Evolutionary conservation across 257 asterid genomes (phyloP), one percentile per base, ranked within the genome.

Genomic region (Penstemon newberryi): DNA sequence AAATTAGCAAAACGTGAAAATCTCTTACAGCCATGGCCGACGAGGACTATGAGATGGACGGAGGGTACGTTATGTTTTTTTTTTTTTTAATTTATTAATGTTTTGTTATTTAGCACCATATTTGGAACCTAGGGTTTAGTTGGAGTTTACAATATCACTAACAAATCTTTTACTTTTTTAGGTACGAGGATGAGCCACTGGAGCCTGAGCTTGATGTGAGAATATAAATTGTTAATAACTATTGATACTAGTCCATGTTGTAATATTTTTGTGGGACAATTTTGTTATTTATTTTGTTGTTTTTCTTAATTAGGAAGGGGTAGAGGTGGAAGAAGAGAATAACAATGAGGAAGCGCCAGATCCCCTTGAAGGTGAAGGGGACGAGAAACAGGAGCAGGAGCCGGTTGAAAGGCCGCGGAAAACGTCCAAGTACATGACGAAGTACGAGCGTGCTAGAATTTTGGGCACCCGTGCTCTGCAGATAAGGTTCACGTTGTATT

Each of bases 401-500:
- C 79, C 89, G 5, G 82, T 75, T 12, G 95, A 83, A 38, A 90
- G 88, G n/a, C 92, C 87, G 61, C 84, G 89, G 58, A 89, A 89
- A 70, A 92, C 96, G 33, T 92, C 98, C 3, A 89, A 92, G 65
- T 92, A 83, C 52, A 92, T 92, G 96, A 92, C 98, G 0, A 92
- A 92, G 84, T 92, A 89, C 52, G 98, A 92, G 78, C 92, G 96
- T 38, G 98, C 96, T 0, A 87, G 98, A 73, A 92, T 92, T 70
- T 60, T 92, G 80, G 98, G 96, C 11, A 92, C 98, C 4, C 87
- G 96, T 25, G 96, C 98, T 2, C 79, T 92, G 78, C 96, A 92
- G 87, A 92, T 92, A 39, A 91, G 97, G 97, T 91, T 56, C 19
- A 53, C 15, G 4, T 56, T 18, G 56, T 9, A n/a, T 11, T 12